These are phyloP conservation scores for Gastrolobium bilobum DNA, from an alignment of 306 rosid species.

Conservation along the genomic window DNA sequence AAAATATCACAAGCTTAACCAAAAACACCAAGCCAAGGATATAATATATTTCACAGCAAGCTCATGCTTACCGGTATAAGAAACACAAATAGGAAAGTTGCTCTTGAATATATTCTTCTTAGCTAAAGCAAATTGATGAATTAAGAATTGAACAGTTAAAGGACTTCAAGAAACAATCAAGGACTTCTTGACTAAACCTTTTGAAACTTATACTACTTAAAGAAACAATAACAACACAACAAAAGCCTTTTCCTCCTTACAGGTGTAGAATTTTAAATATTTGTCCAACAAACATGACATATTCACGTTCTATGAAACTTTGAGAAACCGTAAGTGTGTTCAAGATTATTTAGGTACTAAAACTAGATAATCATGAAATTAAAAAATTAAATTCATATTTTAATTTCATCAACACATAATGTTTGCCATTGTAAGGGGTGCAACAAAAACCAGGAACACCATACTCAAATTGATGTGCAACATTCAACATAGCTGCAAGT, in stretches of 20 bases:
- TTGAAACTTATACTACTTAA: background rate
- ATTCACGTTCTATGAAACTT: conserved; percentile 2
- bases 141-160: conserved; percentile 3
- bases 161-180: background rate
- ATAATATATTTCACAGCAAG: conserved; percentile 25
- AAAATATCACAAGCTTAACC: conserved; percentile 27
- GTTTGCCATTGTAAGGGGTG: background rate
- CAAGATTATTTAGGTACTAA: background rate
- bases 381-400: background rate
- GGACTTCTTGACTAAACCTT: background rate
- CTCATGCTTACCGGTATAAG: conserved; percentile 17
- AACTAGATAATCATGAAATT: conserved; percentile 21
- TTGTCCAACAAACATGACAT: background rate
- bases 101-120: background rate
- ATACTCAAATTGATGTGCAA: conserved; percentile 8
- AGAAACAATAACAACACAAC: background rate
- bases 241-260: background rate
- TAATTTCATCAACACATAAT: background rate
- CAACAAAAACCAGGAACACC: background rate
- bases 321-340: conserved; percentile 16
- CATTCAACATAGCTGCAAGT: conserved; percentile 19
- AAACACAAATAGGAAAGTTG: background rate
- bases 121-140: conserved; percentile 2
- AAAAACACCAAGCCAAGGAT: conserved; percentile 8
- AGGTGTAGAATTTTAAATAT: conserved; percentile 10